Evolutionary conservation across 1,284 basidiomycete genomes (phyloP), one percentile per base, ranked within the genome.

Genomic region (Athelia psychrophila): DNA sequence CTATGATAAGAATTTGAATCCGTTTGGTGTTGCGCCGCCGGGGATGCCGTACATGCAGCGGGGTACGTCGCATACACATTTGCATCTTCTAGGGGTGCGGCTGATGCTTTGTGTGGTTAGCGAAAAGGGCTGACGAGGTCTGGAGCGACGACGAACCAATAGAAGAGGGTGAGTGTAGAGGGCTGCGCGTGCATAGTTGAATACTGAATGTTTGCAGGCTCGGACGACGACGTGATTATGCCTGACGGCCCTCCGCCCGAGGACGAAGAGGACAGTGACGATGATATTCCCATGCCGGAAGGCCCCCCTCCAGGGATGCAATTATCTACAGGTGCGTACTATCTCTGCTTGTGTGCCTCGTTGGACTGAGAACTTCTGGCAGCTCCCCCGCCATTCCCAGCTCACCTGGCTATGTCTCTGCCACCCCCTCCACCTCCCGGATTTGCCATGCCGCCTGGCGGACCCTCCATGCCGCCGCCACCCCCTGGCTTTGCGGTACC

Each of bases 21-120:
- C 94, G 6, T 95, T 81, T 65, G 95, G 95, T 23, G 92, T 94
- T n/a, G 86, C 95, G 19, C 95, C 95, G 19, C 95, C 95, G 9
- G 95, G 95, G 8, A 93, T 97, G 94, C 93, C 92, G 9, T 98
- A 98, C 67, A 72, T 83, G 47, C 93, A 98, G 65, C 77, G 88
- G 72, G 79, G 91, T 93, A 60, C 70, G 13, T 5, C 13, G 88
- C 76, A 45, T 33, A 23, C 24, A 38, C 45, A 40, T 30, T 36
- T 45, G 4, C 27, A n/a, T 35, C 48, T 3, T 42, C 24, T 22
- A 42, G n/a, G 6, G 25, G 46, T 33, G 27, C 44, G 49, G 53
- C 44, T 6, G 44, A 47, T 44, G 24, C 15, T 51, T 52, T 46
- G 6, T 6, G 5, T 42, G 9, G 44, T 19, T 59, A 89, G 86